Percentiles rank a stretch among this genome's conserved stretches.
phyloP scores from a whole-genome alignment of 2,329 filamentous ascomycete species.

The Trichophyton mentagrophytes region DNA sequence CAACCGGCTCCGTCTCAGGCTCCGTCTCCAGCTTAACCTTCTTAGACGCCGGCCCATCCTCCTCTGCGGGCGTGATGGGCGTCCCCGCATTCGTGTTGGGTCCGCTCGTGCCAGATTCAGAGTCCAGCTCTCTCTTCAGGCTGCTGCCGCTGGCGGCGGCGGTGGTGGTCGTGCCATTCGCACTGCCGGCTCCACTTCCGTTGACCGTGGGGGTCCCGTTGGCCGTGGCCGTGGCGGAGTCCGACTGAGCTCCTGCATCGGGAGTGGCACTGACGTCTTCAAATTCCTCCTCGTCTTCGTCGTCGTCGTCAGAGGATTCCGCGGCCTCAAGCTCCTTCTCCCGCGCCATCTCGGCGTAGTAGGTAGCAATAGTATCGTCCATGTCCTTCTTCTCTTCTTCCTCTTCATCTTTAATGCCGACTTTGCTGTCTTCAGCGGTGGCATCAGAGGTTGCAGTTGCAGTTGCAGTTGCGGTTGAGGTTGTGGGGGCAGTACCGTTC shows the following conservation, averaged over 20 bases:
- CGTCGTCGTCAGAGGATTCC: conserved; percentile 25
- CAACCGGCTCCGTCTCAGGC: conserved; percentile 16
- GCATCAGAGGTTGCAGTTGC: neutral
- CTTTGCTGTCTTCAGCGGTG: conserved; percentile 15
- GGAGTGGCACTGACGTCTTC: conserved; percentile 14
- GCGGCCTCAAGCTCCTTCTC: conserved; percentile 32
- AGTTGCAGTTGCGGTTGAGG: neutral
- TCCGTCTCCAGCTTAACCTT: conserved; percentile 30
- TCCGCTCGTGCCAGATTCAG: conserved; percentile 27
- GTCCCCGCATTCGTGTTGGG: conserved; percentile 28
- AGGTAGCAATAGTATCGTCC: conserved; percentile 36
- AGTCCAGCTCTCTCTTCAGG: conserved; percentile 29
- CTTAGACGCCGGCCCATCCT: conserved; percentile 33
- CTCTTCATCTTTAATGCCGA: conserved; percentile 19
- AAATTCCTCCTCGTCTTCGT: conserved; percentile 16
- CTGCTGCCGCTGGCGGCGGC: conserved; percentile 9
- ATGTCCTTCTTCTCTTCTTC: conserved; percentile 34
- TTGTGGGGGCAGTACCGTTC: conserved; percentile 6
- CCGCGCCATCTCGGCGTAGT: conserved; percentile 35
- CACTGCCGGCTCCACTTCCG: conserved; percentile 8
- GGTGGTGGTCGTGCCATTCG: too few relatives aligned
- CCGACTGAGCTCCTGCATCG: conserved; percentile 23
- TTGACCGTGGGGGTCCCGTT: conserved; percentile 8
- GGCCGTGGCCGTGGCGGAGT: conserved; percentile 15
- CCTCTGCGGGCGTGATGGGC: conserved; percentile 26